A percentile compares a stretch with the other conserved stretches of the same genome.
phyloP scores from a whole-genome alignment of 2,329 filamentous ascomycete species.

The Orbilia brochopaga region DNA sequence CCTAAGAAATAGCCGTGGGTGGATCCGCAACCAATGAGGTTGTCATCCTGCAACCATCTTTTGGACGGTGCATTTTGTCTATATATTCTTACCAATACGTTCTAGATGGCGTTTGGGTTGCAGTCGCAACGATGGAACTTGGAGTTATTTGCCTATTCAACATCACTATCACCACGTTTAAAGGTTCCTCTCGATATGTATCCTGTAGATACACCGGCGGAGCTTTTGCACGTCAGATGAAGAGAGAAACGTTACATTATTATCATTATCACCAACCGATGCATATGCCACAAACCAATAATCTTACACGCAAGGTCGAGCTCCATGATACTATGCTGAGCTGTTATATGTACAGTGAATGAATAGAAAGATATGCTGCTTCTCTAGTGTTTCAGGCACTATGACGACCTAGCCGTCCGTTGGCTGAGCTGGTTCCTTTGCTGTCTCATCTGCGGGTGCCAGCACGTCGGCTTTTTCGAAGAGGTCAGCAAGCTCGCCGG shows the following conservation, averaged over 20 bases:
- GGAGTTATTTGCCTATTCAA: no score
- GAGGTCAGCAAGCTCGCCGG: slow-evolving; percentile 87
- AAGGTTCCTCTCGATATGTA: no score
- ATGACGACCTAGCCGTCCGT: slow-evolving; percentile 14
- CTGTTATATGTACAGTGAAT: slow-evolving; percentile 14
- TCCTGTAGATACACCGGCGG: background rate
- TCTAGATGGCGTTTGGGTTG: no score
- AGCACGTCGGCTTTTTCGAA: slow-evolving; percentile 92
- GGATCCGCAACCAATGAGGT: no score
- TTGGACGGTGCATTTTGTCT: no score
- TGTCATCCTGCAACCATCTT: no score
- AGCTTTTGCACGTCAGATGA: background rate
- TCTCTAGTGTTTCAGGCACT: no score
- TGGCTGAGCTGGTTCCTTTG: slow-evolving; percentile 15
- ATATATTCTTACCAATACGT: no score
- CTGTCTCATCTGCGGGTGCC: slow-evolving; percentile 64
- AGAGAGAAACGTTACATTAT: slow-evolving; percentile 3
- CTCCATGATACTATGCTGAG: background rate
- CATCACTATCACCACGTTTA: no score
- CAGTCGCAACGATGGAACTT: no score
- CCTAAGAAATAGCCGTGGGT: no score
- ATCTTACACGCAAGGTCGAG: slow-evolving; percentile 15
- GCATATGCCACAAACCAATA: slow-evolving; percentile 2
- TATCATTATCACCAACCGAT: background rate
- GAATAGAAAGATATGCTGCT: background rate